Evolutionary conservation across 768 basidiomycete species (phyloP).

Genomic region (Kwoniella sp.): DNA sequence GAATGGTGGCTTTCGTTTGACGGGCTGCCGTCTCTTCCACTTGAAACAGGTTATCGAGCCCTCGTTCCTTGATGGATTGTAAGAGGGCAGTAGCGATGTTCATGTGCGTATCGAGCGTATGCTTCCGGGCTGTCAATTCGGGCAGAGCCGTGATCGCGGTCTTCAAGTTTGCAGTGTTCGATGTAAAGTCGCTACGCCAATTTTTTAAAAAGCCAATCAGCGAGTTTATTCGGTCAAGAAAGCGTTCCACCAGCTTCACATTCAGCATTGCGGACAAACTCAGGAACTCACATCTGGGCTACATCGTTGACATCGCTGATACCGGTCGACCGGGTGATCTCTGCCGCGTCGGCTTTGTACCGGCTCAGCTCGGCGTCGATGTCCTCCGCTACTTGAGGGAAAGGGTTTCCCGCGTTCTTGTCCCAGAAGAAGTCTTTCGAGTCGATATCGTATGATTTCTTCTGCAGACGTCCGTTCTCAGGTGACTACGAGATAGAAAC

Average conservation of each 20-base stretch:
- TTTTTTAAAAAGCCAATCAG: too few relatives aligned
- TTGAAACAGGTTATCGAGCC: conserved; percentile 95
- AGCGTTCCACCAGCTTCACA: not conserved
- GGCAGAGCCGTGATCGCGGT: conserved; percentile 96
- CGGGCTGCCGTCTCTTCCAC: conserved; percentile 87
- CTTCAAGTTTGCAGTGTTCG: conserved; percentile 92
- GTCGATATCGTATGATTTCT: conserved; percentile 88
- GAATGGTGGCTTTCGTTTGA: conserved; percentile 78
- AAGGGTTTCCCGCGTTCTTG: conserved; percentile 91
- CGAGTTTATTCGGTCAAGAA: too few relatives aligned
- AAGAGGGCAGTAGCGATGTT: conserved; percentile 95
- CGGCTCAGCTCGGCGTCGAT: conserved; percentile 86
- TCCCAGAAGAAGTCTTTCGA: conserved; percentile 99
- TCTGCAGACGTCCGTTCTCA: conserved; percentile 63
- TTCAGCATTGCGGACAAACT: not conserved
- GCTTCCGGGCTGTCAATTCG: conserved; percentile 93
- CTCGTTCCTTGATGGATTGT: conserved; percentile 91
- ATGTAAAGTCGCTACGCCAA: conserved; percentile 76
- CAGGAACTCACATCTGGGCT: conserved; percentile 79
- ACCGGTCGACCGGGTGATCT: conserved; percentile 93
- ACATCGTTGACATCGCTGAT: conserved; percentile 95
- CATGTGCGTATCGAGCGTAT: conserved; percentile 97
- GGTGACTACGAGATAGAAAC: conserved; percentile 56
- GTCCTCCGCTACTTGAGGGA: conserved; percentile 97
- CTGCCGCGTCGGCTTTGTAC: conserved; percentile 89